A percentile compares a stretch with the other conserved stretches of the same genome.
Conservation (phyloP, 768 basidiomycete genomes). For the Psilocybe subaeruginosa region DNA sequence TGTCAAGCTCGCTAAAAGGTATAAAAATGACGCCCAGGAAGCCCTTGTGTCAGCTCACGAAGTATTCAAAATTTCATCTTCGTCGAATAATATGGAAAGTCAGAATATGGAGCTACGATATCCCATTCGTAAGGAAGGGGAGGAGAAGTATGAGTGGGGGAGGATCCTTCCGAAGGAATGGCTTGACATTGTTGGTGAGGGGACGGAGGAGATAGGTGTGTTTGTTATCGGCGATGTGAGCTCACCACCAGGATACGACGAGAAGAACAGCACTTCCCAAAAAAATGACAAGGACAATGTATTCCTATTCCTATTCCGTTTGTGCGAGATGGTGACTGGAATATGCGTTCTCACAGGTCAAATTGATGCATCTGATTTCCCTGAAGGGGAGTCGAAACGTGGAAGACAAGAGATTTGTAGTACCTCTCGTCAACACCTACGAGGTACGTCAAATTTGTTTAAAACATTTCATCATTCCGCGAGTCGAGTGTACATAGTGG, state of each 20-base stretch:
- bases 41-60: neutral
- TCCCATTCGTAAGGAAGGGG: neutral
- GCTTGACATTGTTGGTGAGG: neutral
- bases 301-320: too few relatives aligned
- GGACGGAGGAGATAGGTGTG: slow-evolving; percentile 3
- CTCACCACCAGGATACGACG: neutral
- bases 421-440: neutral
- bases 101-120: neutral
- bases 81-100: neutral
- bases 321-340: too few relatives aligned
- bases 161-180: slow-evolving; percentile 4
- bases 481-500: too few relatives aligned
- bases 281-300: too few relatives aligned
- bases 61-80: neutral
- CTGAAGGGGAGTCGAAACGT: neutral
- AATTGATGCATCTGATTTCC: neutral
- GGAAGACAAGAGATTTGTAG: neutral
- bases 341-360: neutral
- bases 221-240: neutral
- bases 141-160: neutral
- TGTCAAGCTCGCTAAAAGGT: too few relatives aligned
- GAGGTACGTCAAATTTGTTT: neutral
- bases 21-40: neutral
- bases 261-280: too few relatives aligned
- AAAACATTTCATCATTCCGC: neutral